These are phyloP conservation scores for Ustilago lituana DNA, from an alignment of 1,284 basidiomycete genomes.

Conservation along the genomic window DNA sequence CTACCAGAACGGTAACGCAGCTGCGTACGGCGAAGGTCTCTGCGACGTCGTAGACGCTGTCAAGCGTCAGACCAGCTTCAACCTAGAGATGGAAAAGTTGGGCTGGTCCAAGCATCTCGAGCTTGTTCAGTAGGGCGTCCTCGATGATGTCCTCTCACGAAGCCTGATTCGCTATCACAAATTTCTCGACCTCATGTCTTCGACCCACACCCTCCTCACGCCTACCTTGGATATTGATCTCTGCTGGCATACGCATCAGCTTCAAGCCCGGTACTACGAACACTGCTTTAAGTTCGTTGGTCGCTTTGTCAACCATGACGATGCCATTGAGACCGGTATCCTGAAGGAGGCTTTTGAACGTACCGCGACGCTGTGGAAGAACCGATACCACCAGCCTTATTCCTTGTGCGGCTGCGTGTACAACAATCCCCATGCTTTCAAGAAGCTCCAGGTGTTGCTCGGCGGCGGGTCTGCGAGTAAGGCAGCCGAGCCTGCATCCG, in stretches of 20 bases:
- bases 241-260: constrained; percentile 58
- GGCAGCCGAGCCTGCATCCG: not conserved
- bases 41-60: constrained; percentile 46
- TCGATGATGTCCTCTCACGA: constrained; percentile 32
- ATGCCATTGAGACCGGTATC: constrained; percentile 52
- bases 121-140: constrained; percentile 21
- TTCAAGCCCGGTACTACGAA: constrained; percentile 33
- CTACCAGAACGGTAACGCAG: constrained; percentile 42
- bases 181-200: constrained; percentile 40
- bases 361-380: constrained; percentile 47
- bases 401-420: constrained; percentile 51
- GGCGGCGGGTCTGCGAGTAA: constrained; percentile 11
- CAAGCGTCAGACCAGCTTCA: constrained; percentile 44
- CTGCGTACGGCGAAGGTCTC: constrained; percentile 40
- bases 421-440: constrained; percentile 35
- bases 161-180: constrained; percentile 52
- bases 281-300: constrained; percentile 44
- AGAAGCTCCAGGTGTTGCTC: constrained; percentile 33
- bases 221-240: constrained; percentile 61
- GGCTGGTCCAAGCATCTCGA: constrained; percentile 42
- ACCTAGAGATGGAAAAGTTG: constrained; percentile 39
- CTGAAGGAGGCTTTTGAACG: constrained; percentile 50
- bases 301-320: constrained; percentile 59
- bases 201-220: constrained; percentile 21
- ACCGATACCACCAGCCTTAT: constrained; percentile 48